Evolutionary conservation across 768 basidiomycete genomes (phyloP), one percentile per base, ranked within the genome.

Genomic region (Mycena latifolia): DNA sequence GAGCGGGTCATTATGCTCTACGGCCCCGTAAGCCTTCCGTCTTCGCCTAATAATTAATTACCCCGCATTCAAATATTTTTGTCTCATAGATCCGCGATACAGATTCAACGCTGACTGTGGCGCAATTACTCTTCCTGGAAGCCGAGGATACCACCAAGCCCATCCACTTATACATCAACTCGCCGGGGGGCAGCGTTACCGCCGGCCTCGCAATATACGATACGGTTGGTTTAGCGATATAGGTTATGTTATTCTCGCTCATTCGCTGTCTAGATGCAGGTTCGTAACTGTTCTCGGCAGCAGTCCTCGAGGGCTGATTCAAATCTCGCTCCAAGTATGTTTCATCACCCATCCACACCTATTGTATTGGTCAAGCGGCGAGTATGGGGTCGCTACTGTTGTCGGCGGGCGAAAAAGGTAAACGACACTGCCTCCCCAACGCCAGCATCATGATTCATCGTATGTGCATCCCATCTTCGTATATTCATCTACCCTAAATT

Each of bases 401-500:
- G 6, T 92, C 95, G 12, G 95, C 95, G 52, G 96, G 95, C 37
- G 95, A 92, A 80, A 89, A 85, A 70, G 96, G 96, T 37, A 95
- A 96, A 76, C 86, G 97, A 31, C 95, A 95, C 76, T 92, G 92
- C 71, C 85, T 99, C 63, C 95, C 95, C 15, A 93, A 98, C 76
- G 92, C 95, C 22, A 94, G 92, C 75, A 95, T 99, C 74, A 99
- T 99, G 97, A 98, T 99, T 60, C 97, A 99, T 77, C 97, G 96
- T 97, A 76, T 66, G 85, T 78, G 31, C 17, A 25, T 24, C 55
- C 31, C 56, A 17, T 46, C 74, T 89, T 76, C 31, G 55, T 35
- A 33, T 28, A 39, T 22, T 22, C 37, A 47, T 31, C 48, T 66
- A 54, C 39, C 67, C 35, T 65, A 63, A 53, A 43, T 63, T 45